Base-by-base conservation (phyloP, 2,329 filamentous ascomycete genomes). In the Penicillium sp. region DNA sequence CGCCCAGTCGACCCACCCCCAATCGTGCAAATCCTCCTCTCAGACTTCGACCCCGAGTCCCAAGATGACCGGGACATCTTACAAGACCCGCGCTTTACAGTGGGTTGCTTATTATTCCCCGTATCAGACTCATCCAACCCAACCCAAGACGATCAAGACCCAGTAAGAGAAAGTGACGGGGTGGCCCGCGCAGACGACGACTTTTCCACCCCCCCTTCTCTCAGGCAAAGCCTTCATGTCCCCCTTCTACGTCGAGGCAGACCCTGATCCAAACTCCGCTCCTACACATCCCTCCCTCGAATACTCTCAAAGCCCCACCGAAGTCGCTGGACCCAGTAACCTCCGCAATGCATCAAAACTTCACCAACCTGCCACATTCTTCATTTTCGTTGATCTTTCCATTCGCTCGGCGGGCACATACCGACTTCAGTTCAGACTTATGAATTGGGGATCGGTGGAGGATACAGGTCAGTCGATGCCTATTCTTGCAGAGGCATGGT, bases 341-440 rank as follows among this genome's bases (percentile, higher is more conserved):
- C 18, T 61, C 38, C 26, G 56, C 9, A 57, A 53, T 38, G 50
- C 53, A 23, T 55, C 45, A n/a, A 51, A 52, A 24, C 56, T 59
- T 12, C 47, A 57, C 42, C 61, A 67, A 4, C 74, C 75, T 4
- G 70, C 73, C 18, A 69, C 71, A 2, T 79, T 78, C 56, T 79
- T 78, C 58, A 74, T 78, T 24, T 79, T 79, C 47, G 68, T 75
- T 0, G 76, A 79, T 57, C 67, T 79, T 1, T 78, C 76, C 3
- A 70, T 78, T 21, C 74, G 76, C 42, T 71, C 70, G 7, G 72
- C 74, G 18, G 76, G 76, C 0, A 49, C 70, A 4, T 79, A 78
- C 56, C 70, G 72, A 6, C 62, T 79, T 1, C 71, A 75, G 33
- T 79, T 78, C 57, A 68, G 67, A 10, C 68, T 79, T 21, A 75